Evolutionary conservation across 129 eudicot genomes (phyloP), one percentile per base, ranked within the genome.

Genomic region (Escallonia rubra): DNA sequence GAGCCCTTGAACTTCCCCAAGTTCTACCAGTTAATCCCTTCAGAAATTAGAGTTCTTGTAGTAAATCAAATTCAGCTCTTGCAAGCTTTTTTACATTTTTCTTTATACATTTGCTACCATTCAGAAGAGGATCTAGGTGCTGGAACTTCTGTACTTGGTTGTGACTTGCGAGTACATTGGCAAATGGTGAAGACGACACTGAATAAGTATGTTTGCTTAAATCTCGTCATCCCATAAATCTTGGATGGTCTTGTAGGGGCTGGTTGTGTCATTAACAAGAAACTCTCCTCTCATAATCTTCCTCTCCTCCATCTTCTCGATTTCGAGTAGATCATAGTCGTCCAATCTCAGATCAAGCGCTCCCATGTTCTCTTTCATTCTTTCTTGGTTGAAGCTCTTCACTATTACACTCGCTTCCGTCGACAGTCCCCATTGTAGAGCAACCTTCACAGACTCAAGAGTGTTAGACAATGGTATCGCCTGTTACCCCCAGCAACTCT

Each of bases 191-290:
- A 23, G 34, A 23, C 1, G 34, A 23, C 34, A 0, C 34, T 23
- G n/a, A n/a, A n/a, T n/a, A n/a, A 23, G 34, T 54, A 11, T 4
- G 2, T 54, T 9, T 61, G 2, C 67, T 79, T 50, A 85, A 64
- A 85, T 85, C 59, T 85, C 91, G 66, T 71, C 78, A 41, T 85
- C 91, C 91, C 91, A 85, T 12, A 85, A 66, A 2, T 82, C 68
- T 73, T 82, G 78, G 59, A 82, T 74, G 51, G 85, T 78, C 60
- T 63, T 85, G 71, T 81, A 85, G 39, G 91, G 91, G 53, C 91
- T 85, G 2, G 80, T 81, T 15, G 80, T 81, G 44, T 69, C 54
- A 68, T 85, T 85, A 57, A 79, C 78, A 55, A 72, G 78, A 55
- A 56, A 68, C 4, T 85, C 91, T 11, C 87, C 91, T 44, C 82